Evolutionary conservation across 2,329 filamentous ascomycete genomes (phyloP).

Genomic region (Cordyceps cicadae): DNA sequence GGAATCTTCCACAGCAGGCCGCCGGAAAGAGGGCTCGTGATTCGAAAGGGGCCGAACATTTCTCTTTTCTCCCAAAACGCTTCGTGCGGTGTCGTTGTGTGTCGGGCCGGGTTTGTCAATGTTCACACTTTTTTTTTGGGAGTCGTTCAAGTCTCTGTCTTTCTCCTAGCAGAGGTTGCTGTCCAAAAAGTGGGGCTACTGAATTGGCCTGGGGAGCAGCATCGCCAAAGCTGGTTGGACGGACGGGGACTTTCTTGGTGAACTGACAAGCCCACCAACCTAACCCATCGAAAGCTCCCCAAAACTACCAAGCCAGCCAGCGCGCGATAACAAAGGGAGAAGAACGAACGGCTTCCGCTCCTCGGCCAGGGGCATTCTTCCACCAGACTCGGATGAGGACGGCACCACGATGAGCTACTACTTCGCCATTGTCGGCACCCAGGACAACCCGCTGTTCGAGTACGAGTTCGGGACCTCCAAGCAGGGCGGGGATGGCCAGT

Average conservation of each 20-base stretch:
- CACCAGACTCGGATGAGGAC: background rate
- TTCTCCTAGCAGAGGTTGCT: background rate
- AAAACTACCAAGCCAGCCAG: background rate
- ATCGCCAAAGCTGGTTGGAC: background rate
- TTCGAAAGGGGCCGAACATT: constrained; percentile 81
- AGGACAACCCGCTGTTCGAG: constrained; percentile 94
- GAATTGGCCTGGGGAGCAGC: background rate
- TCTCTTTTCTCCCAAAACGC: constrained; percentile 18
- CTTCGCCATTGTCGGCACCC: constrained; percentile 91
- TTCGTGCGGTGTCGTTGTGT: constrained; percentile 8
- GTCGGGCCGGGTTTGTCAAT: background rate
- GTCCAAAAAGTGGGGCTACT: constrained; percentile 18
- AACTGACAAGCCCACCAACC: no score
- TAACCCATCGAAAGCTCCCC: background rate
- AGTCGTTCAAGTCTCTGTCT: no score
- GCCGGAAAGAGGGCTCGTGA: constrained; percentile 65
- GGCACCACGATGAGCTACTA: constrained; percentile 78
- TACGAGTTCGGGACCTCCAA: constrained; percentile 96
- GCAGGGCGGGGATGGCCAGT: constrained; percentile 84
- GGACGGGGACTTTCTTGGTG: no score
- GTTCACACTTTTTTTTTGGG: constrained; percentile 14
- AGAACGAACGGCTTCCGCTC: background rate
- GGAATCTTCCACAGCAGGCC: constrained; percentile 95
- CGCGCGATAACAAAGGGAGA: background rate
- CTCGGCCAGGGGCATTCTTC: background rate